These are phyloP conservation scores for Psilocybe azurescens DNA, from an alignment of 768 basidiomycete species.

Conservation along the genomic window DNA sequence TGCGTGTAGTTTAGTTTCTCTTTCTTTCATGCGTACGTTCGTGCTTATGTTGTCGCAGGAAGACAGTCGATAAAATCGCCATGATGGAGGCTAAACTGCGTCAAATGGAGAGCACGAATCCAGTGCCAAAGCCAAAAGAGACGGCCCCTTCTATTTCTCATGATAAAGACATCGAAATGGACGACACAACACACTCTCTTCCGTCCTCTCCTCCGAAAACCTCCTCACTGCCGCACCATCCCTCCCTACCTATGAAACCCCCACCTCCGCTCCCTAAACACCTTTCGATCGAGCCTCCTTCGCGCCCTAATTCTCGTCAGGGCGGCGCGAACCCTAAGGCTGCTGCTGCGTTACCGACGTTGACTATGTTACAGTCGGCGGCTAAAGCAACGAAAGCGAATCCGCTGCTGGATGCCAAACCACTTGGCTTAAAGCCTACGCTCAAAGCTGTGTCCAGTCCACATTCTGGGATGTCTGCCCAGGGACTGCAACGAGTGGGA, in stretches of 20 bases:
- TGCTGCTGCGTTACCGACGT: slow-evolving; percentile 27
- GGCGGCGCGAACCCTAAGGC: slow-evolving; percentile 12
- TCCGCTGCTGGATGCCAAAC: background rate
- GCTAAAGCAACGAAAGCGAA: background rate
- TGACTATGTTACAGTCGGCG: slow-evolving; percentile 23
- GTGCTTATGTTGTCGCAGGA: slow-evolving; percentile 32
- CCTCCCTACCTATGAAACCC: slow-evolving; percentile 51
- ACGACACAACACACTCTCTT: slow-evolving; percentile 2
- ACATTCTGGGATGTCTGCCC: background rate
- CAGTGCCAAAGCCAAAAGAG: slow-evolving; percentile 19
- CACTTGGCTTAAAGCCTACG: background rate
- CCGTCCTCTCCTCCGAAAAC: background rate
- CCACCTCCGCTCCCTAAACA: slow-evolving; percentile 33
- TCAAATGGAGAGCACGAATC: slow-evolving; percentile 63
- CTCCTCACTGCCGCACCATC: slow-evolving; percentile 29
- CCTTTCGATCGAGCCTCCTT: slow-evolving; percentile 6
- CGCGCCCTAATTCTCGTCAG: slow-evolving; percentile 10
- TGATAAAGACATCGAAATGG: slow-evolving; percentile 3
- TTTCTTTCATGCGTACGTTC: background rate
- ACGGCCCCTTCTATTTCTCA: slow-evolving; percentile 12
- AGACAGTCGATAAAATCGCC: slow-evolving; percentile 89
- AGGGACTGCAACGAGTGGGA: slow-evolving; percentile 9
- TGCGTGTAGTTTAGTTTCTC: slow-evolving; percentile 28
- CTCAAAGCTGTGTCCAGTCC: background rate
- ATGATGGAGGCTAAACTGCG: slow-evolving; percentile 95